Percentiles rank a stretch among this genome's conserved stretches.
These are phyloP conservation scores for Colletotrichum acutatum DNA, from an alignment of 2,329 filamentous ascomycete species.

Conservation along the genomic window DNA sequence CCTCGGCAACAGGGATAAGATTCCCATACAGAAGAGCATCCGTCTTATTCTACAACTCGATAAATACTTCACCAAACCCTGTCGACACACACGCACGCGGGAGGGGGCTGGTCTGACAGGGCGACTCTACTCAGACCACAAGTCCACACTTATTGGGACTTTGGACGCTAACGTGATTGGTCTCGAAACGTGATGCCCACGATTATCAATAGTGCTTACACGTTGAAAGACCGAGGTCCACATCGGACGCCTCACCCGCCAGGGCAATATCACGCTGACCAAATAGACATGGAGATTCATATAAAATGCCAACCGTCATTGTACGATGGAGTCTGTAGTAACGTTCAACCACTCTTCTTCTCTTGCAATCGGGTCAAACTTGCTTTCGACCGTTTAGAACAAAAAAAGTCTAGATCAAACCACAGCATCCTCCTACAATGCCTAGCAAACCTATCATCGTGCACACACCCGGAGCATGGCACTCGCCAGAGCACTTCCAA, in stretches of 20 bases:
- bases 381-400: too few species aligned
- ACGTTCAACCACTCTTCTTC: neutral
- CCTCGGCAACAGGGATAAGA: neutral
- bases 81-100: neutral
- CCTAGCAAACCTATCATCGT: conserved; percentile 42
- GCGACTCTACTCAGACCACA: neutral
- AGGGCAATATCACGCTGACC: neutral
- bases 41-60: neutral
- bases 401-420: neutral
- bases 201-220: neutral
- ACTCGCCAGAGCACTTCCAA: conserved; percentile 44
- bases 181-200: neutral
- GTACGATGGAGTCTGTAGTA: neutral
- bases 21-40: neutral
- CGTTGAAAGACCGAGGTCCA: neutral
- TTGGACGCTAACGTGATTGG: neutral
- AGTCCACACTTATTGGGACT: neutral
- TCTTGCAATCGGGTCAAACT: neutral
- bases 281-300: neutral
- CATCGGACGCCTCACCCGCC: neutral
- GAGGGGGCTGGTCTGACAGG: neutral
- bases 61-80: neutral
- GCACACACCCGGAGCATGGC: conserved; percentile 53
- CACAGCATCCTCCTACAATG: conserved; percentile 8
- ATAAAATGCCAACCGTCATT: too few species aligned